Base-by-base conservation (phyloP, 441 rosid species). In the Melastoma candidum region DNA sequence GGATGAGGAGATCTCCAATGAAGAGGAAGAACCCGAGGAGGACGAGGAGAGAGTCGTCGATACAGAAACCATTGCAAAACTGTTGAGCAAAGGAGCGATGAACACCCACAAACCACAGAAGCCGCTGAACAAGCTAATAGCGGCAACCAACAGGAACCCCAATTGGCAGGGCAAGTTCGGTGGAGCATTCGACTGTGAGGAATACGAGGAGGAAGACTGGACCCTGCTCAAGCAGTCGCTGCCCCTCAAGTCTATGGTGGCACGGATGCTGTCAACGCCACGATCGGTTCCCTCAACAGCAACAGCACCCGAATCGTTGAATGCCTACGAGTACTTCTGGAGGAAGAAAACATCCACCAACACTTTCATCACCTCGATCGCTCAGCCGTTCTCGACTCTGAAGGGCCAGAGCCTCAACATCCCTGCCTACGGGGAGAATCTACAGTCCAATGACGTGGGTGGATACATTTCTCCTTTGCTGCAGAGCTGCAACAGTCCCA, bases 401-500 rank as follows among this genome's bases (percentile, higher is more conserved):
- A 44, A 62, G 54, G 44, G 45, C 4, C 54, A 49, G 48, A 46
- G 48, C 12, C 8, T 27, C 45, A 13, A 47, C 65, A 53, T 39
- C 58, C 47, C 36, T 48, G 24, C 9, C 27, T 32, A 32, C 7
- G 41, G 8, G 8, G 8, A 32, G 41, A 32, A 32, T 32, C 1
- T 32, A 32, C 41, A 6, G 7, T 32, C 41, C 7, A 32, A 26
- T 4, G 25, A 56, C 41, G 24, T 32, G 17, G 32, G 0, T 10
- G 11, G 46, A 14, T 22, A 10, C 39, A 27, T 41, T 17, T 0
- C 50, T 45, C 51, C 65, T 24, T 3, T 48, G 10, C 13, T 6
- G 41, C 54, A 48, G 26, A 48, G 60, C 66, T 62, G 55, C 66
- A 49, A 62, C 43, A 49, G 44, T 48, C 55, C 60, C 3, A 27